Percentiles rank a stretch among this genome's conserved stretches.
These are phyloP conservation scores for Dillenia turbinata DNA, from an alignment of 164 flowering plant species.

Conservation along the genomic window DNA sequence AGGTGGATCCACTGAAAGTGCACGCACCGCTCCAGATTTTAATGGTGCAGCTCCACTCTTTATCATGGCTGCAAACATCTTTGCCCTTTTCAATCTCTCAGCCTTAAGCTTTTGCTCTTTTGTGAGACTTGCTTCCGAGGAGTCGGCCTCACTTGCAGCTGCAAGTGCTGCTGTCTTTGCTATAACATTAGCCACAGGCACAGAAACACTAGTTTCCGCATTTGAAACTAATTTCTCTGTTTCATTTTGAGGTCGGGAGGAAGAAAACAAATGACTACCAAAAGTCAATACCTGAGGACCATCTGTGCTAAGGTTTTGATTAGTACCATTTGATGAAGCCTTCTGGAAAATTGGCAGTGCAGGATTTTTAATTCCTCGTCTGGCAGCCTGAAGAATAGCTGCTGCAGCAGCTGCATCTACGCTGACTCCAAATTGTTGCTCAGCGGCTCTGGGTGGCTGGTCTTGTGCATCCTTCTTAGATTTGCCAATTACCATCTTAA, in stretches of 20 bases:
- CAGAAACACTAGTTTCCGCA: conserved; percentile 22
- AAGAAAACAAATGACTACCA: conserved; percentile 20
- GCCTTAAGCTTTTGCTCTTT: conserved; percentile 80
- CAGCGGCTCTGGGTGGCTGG: conserved; percentile 32
- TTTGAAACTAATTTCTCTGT: conserved; percentile 20
- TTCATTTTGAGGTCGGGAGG: conserved; percentile 23
- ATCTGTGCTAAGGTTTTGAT: conserved; percentile 27
- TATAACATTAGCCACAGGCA: conserved; percentile 43
- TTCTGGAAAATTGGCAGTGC: conserved; percentile 33
- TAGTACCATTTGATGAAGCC: conserved; percentile 26
- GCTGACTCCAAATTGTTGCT: conserved; percentile 37
- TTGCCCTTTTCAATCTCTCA: conserved; percentile 89
- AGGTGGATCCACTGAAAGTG: conserved; percentile 45
- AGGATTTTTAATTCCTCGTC: conserved; percentile 64
- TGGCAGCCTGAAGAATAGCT: conserved; percentile 92
- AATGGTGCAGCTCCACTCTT: conserved; percentile 46
- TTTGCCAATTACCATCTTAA: conserved; percentile 81
- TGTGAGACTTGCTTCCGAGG: conserved; percentile 64
- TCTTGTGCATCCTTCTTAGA: conserved; percentile 69
- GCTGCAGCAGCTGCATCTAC: conserved; percentile 70
- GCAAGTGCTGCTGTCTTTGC: conserved; percentile 57
- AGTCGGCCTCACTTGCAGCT: conserved; percentile 66
- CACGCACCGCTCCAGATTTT: conserved; percentile 27
- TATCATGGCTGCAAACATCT: conserved; percentile 84
- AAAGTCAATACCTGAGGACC: conserved; percentile 26